These are phyloP conservation scores for Adansonia gregorii DNA, from an alignment of 441 rosid genomes.

Conservation along the genomic window DNA sequence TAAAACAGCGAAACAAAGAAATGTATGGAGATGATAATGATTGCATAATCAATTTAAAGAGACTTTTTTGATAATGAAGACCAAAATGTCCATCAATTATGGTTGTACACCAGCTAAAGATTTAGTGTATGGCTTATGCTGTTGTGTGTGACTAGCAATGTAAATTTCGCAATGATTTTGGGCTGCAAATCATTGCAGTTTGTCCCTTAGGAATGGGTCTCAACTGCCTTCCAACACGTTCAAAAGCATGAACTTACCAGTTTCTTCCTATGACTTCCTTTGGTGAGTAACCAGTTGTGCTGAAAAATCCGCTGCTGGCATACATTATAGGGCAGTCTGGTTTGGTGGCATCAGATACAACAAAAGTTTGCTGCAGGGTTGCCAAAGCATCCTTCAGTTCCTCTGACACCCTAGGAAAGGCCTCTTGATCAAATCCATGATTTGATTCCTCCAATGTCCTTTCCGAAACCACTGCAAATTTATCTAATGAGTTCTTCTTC, in stretches of 20 bases:
- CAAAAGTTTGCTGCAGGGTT: conserved; percentile 90
- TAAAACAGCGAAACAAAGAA: not conserved
- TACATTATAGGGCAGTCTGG: conserved; percentile 85
- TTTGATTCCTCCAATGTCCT: conserved; percentile 70
- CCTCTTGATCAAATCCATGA: conserved; percentile 35
- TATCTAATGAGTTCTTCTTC: conserved; percentile 42
- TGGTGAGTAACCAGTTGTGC: conserved; percentile 85
- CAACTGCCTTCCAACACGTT: not conserved
- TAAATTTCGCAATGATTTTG: not conserved
- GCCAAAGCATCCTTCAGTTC: conserved; percentile 85
- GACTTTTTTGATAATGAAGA: not conserved
- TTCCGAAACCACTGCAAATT: conserved; percentile 38
- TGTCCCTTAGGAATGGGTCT: not conserved
- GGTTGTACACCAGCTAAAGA: not conserved
- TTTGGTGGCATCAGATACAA: conserved; percentile 87
- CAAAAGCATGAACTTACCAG: conserved; percentile 49
- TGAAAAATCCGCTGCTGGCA: conserved; percentile 92
- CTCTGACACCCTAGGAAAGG: conserved; percentile 73
- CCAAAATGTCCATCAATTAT: not conserved
- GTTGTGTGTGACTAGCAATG: not conserved
- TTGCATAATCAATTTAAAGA: not conserved
- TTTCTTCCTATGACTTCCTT: conserved; percentile 84
- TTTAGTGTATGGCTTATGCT: no score
- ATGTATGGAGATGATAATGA: not conserved
- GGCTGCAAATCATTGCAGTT: not conserved